Conservation (phyloP, 78 protist genomes). For the Cyanophora paradoxa region DNA sequence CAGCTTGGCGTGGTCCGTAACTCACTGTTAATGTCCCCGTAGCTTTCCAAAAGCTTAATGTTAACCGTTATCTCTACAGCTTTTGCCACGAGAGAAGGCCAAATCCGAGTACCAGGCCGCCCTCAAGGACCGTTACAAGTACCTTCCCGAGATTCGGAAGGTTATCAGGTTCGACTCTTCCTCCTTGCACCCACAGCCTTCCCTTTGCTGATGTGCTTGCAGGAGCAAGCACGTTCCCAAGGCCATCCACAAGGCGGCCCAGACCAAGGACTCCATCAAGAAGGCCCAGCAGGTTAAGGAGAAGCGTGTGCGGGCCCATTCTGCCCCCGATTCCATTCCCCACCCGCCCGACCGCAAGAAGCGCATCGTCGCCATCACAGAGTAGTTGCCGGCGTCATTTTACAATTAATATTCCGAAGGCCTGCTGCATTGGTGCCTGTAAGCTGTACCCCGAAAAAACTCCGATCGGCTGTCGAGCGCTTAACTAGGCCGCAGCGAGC, state of each 20-base stretch:
- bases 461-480: no score
- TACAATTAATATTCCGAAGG: no score
- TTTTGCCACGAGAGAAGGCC: constrained; percentile 17
- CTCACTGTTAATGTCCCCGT: background rate
- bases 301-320: constrained; percentile 3
- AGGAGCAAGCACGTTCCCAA: constrained; percentile 30
- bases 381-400: no score
- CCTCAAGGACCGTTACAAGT: constrained; percentile 25
- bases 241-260: constrained; percentile 23
- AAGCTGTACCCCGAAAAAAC: no score
- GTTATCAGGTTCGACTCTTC: background rate
- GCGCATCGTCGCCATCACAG: background rate
- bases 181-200: background rate
- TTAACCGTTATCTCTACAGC: background rate
- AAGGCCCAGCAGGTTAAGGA: background rate
- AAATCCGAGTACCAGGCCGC: background rate
- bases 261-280: constrained; percentile 16
- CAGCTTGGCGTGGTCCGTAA: constrained; percentile 3
- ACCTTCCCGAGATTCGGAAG: constrained; percentile 11
- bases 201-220: background rate
- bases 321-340: constrained; percentile 20
- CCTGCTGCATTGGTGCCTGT: no score
- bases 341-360: background rate
- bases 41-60: background rate
- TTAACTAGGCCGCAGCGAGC: no score